Percentiles rank a stretch among this genome's conserved stretches.
Evolutionary conservation across 2,329 filamentous ascomycete species (phyloP).

Genomic region (Sporothrix protearum): DNA sequence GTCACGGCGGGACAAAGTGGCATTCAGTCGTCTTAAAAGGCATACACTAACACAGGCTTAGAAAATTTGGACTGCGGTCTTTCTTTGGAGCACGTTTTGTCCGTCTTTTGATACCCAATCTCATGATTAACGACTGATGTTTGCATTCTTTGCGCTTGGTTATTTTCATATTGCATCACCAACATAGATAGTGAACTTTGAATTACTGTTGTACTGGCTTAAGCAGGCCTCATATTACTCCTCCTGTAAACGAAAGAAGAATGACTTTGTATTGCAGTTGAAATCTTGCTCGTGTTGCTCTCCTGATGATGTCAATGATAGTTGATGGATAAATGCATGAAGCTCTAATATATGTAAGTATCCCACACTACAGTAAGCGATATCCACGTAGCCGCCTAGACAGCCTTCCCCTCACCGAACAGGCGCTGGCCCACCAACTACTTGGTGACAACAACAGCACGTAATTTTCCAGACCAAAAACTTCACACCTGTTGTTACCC

Average conservation of each 20-base stretch:
- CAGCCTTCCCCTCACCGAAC: slow-evolving; percentile 14
- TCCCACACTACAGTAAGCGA: not conserved
- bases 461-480: slow-evolving; percentile 22
- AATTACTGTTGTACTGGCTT: too few species aligned
- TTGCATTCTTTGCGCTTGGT: not conserved
- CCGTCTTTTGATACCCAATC: not conserved
- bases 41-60: not conserved
- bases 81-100: not conserved
- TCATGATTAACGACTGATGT: slow-evolving; percentile 3
- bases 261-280: not conserved
- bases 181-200: too few species aligned
- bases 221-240: not conserved
- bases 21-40: too few species aligned
- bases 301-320: not conserved
- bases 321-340: not conserved
- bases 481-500: slow-evolving; percentile 19
- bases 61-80: not conserved
- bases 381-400: not conserved
- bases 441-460: slow-evolving; percentile 18
- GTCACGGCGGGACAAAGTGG: too few species aligned
- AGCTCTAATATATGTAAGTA: not conserved
- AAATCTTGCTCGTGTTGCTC: not conserved
- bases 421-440: slow-evolving; percentile 13
- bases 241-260: not conserved
- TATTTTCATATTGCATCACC: not conserved